Base-by-base conservation (phyloP, 306 rosid species). In the Cucumis sativus region DNA sequence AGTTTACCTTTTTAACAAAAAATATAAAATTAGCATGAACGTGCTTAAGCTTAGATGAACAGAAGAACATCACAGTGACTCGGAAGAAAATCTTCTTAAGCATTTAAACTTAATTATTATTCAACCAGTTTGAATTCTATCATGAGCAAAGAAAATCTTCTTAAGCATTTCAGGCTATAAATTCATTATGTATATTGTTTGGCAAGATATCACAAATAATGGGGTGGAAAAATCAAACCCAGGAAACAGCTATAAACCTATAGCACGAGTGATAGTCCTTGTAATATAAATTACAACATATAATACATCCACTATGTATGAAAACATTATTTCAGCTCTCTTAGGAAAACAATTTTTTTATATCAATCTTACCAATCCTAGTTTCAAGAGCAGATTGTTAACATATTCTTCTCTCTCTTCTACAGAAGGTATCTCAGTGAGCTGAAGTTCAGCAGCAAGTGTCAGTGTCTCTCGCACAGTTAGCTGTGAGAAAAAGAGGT, bases 401-500 rank as follows among this genome's bases (percentile, higher is more conserved):
- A 95, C 96, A 67, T 87, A 89, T 83, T 90, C 92, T 56, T 88
- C 94, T 80, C 96, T 90, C 49, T 87, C 91, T 88, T 90, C 96
- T 1, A 64, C 58, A 15, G 92, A 88, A 40, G 92, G 72, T 79
- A 84, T 79, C 80, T 80, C 82, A 55, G 87, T 84, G 83, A 88
- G 96, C 91, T 92, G 98, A 72, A 95, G 87, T 81, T 95, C 96
- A 0, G 88, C 91, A 30, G 98, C 95, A 76, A 94, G 95, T 59
- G 91, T 86, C 80, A 95, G 66, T 2, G 98, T 95, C 81, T 92
- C 97, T 78, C 90, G 84, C 76, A 92, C 98, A 1, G 97, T 92
- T 74, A 94, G 89, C 92, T 94, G 98, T 43, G 98, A 94, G 88
- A 89, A 94, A 79, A 89, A 92, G 58, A 92, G 87, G 82, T 94